Evolutionary conservation across 371 early-diverging fungal genomes (phyloP), one percentile per base, ranked within the genome.

Genomic region (Mucor mucedo): DNA sequence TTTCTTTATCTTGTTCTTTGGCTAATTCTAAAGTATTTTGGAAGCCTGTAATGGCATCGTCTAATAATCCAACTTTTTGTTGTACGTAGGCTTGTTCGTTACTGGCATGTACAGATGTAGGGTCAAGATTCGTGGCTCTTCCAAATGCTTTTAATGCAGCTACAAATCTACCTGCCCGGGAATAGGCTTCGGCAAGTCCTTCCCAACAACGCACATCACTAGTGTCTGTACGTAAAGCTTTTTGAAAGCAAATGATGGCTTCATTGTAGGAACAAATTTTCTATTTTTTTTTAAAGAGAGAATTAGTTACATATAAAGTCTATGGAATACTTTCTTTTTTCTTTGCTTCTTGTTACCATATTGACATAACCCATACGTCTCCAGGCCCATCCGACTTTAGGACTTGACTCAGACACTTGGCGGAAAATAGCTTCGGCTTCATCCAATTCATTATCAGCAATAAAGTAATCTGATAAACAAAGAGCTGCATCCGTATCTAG

Each of bases 181-280:
- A 70, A 68, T 97, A 97, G 0, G 92, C 87, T 65, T 95, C 94
- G 9, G 90, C 95, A 30, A 97, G 80, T 4, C 93, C 95, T 67
- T 91, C 90, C 96, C 96, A 97, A 42, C 87, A 87, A 29, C 73
- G 67, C 0, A 82, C 63, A 67, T 92, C 86, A 11, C 84, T 79
- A 27, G 88, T 75, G 59, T 92, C 89, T 2, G 84, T 75, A 11
- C 93, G 86, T 48, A 97, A 73, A 0, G 92, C 87, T 27, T 84
- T 88, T 77, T 95, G 96, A 69, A 97, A 93, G n/a, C 87, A 82
- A 5, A 75, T 72, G 41, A 93, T 91, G 0, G 96, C 92, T 6
- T 88, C 87, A 10, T 76, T 70, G 65, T 79, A 84, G 2, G 77
- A 65, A n/a, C 69, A 69, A 48, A 63, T 65, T 47, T 61, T 76